These are phyloP conservation scores for Sporisorium exsertum DNA, from an alignment of 1,284 basidiomycete species.

Conservation along the genomic window DNA sequence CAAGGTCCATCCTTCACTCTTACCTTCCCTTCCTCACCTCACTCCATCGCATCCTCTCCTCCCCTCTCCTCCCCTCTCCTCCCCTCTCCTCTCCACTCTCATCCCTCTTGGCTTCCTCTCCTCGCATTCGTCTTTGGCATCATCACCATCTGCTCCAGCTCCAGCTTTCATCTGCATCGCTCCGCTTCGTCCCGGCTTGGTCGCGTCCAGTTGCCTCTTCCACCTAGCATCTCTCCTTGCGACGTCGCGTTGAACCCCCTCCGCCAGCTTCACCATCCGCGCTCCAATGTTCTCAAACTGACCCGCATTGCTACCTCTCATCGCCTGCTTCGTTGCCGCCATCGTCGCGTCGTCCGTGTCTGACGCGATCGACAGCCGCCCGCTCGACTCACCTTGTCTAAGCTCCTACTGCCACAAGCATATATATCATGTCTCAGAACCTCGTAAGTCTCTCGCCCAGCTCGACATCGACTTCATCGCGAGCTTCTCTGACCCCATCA, in stretches of 20 bases:
- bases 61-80: slow-evolving; percentile 8
- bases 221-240: background rate
- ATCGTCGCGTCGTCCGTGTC: slow-evolving; percentile 31
- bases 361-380: slow-evolving; percentile 26
- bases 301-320: slow-evolving; percentile 17
- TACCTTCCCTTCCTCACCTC: background rate
- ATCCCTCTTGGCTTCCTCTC: background rate
- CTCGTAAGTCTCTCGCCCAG: slow-evolving; percentile 27
- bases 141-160: slow-evolving; percentile 4
- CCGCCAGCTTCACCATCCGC: slow-evolving; percentile 6
- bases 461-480: background rate
- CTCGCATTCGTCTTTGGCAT: background rate
- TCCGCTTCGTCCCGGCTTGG: slow-evolving; percentile 3
- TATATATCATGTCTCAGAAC: slow-evolving; percentile 36
- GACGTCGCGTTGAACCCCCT: slow-evolving; percentile 14
- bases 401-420: slow-evolving; percentile 1
- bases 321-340: slow-evolving; percentile 23
- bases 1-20: slow-evolving; percentile 5
- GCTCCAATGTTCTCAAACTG: slow-evolving; percentile 28
- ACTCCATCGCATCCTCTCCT: slow-evolving; percentile 7
- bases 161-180: background rate
- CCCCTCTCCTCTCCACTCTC: background rate
- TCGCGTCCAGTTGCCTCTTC: slow-evolving; percentile 14
- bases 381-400: slow-evolving; percentile 3
- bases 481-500: slow-evolving; percentile 11